A percentile compares a stretch with the other conserved stretches of the same genome.
Evolutionary conservation across 768 basidiomycete genomes (phyloP).

Genomic region (Pholiota conissans): DNA sequence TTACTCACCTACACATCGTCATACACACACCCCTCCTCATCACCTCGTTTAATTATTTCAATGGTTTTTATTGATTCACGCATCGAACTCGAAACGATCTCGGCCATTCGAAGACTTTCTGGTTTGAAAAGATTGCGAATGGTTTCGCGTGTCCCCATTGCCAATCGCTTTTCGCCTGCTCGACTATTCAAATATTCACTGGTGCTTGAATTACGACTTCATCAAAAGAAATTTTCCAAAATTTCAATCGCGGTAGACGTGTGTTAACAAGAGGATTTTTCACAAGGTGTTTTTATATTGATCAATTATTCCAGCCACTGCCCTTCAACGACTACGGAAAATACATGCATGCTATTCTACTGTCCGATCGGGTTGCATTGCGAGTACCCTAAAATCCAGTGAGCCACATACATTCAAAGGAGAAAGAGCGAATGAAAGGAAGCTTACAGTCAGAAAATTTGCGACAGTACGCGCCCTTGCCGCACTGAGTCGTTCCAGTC

Average conservation of each 20-base stretch:
- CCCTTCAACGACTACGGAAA: neutral
- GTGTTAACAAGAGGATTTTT: conserved; percentile 6
- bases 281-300: conserved; percentile 1
- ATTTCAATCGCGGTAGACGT: neutral
- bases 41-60: neutral
- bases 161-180: no score
- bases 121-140: no score
- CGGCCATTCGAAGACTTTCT: no score
- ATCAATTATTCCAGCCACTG: conserved; percentile 9
- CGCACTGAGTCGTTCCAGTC: conserved; percentile 20
- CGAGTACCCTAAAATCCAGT: conserved; percentile 20
- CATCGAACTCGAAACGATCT: neutral
- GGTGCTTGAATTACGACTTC: neutral
- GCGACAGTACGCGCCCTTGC: conserved; percentile 20
- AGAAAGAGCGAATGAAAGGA: neutral
- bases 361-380: conserved; percentile 23
- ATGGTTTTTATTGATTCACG: neutral
- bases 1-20: neutral
- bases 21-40: conserved; percentile 3
- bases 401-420: neutral
- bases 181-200: no score
- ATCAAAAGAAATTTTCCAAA: neutral
- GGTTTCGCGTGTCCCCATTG: no score
- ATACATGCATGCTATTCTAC: no score
- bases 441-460: conserved; percentile 24